Evolutionary conservation across 495 filamentous ascomycete species (phyloP), one percentile per base, ranked within the genome.

Genomic region (Xylaria nigripes): DNA sequence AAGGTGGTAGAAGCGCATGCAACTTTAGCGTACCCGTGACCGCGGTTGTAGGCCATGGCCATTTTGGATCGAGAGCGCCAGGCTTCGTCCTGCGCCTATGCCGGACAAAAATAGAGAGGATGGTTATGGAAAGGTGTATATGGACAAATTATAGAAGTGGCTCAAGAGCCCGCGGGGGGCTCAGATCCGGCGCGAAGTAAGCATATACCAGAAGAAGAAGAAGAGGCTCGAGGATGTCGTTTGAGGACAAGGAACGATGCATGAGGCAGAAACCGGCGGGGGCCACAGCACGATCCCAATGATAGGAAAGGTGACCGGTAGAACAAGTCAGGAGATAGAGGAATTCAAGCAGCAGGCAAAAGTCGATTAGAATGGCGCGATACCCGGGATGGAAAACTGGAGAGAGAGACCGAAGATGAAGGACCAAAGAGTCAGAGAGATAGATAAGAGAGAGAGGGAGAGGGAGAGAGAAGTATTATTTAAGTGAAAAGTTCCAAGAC

Each of bases 41-140:
- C 44, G 16, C 53, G 45, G 53, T 50, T 55, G 16, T 34, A 50
- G 44, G 53, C 53, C 53, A 55, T 55, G 46, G 24, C 44, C 40
- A 44, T 34, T 22, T 44, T 23, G 19, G 32, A 27, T 36, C 34
- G 21, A 32, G 16, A 24, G 38, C 29, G 30, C 30, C 16, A 1
- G 47, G 22, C 15, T 21, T 41, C 32, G 51, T 44, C 45, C 40
- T 36, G 53, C 45, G 46, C 38, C 18, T 50, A 24, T 12, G 38
- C 24, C 36, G 23, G n/a, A 40, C 32, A 32, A 22, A 7, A 22
- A 22, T 46, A 49, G 30, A 25, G 13, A 24, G 7, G 45, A 38
- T 15, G 27, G 15, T 22, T 44, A 19, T 16, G 23, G 38, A 13
- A 10, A 55, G 16, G 38, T 24, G 1, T 36, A 36, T 22, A 12